Evolutionary conservation across 2,329 filamentous ascomycete genomes (phyloP).

Genomic region (Alternaria sp.): DNA sequence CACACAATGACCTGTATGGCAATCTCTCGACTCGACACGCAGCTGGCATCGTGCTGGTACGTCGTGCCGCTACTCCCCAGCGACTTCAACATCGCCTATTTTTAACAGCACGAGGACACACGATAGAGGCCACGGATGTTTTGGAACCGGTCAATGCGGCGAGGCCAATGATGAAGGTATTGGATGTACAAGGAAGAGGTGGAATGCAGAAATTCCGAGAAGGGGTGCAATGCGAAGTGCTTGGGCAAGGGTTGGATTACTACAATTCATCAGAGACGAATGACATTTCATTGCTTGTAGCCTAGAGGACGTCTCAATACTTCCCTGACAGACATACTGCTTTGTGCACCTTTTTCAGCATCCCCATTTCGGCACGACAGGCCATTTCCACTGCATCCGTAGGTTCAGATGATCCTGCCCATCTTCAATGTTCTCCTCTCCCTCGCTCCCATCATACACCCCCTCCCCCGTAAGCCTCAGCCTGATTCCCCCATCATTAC

Average conservation of each 20-base stretch:
- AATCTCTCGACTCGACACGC: conserved; percentile 32
- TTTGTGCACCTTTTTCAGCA: conserved; percentile 17
- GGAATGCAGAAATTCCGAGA: not conserved
- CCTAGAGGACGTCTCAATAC: not conserved
- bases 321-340: not conserved
- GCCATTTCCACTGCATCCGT: conserved; percentile 29
- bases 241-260: not conserved
- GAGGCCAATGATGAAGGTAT: not conserved
- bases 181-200: not conserved
- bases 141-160: not conserved
- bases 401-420: conserved; percentile 23
- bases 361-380: conserved; percentile 13
- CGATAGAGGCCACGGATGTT: not conserved
- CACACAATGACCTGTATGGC: conserved; percentile 42
- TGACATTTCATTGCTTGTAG: not conserved
- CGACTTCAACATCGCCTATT: conserved; percentile 4
- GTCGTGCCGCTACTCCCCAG: conserved; percentile 17
- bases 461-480: conserved; percentile 1
- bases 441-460: no score
- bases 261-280: not conserved
- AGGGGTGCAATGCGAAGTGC: not conserved
- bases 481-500: not conserved
- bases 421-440: conserved; percentile 20
- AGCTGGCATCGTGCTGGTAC: conserved; percentile 31
- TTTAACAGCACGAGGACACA: not conserved